Base-by-base conservation (phyloP, 805 yeast species). In the Brettanomyces bruxellensis region DNA sequence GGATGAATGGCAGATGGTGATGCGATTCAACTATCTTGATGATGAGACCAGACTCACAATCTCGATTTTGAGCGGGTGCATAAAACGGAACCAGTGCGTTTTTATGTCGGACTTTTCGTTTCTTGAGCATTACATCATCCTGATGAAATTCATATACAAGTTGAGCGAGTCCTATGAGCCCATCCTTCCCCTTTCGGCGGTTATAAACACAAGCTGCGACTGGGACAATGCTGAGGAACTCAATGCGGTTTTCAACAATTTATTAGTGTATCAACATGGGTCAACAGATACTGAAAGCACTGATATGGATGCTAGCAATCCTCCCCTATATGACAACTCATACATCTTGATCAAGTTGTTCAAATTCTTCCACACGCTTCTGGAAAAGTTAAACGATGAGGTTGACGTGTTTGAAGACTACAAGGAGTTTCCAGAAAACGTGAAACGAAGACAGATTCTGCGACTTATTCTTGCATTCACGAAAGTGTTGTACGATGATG, bases 41-140 rank as follows among this genome's bases (percentile, higher is more conserved):
- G 48, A 51, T 7, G 59, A 56, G 34, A 56, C 64, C 0, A 49
- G 50, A 14, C 24, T 58, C 28, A 62, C 66, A 43, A 69, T 77
- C 2, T 78, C 72, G 36, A 70, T 77, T 25, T 57, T 77, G 25
- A 62, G 61, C 40, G 67, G 69, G 41, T 74, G 80, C 52, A 61
- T 77, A 34, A 64, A 62, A 40, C 58, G 80, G 37, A 69, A 73
- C 53, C 83, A 76, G 58, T 43, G 65, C 12, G 51, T 77, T n/a
- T 70, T 72, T 67, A 66, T 77, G 25, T 73, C 75, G 37, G 82
- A 77, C 60, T 77, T 78, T 72, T 74, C 77, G 46, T 64, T 77
- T 41, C 50, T 62, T 5, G 70, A 66, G 44, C 68, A 65, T 47
- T 65, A 58, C 43, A 52, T 61, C 50, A 54, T 64, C 1, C 35